These are phyloP conservation scores for Penicillium cinerascens DNA, from an alignment of 495 filamentous ascomycete genomes.

Conservation along the genomic window DNA sequence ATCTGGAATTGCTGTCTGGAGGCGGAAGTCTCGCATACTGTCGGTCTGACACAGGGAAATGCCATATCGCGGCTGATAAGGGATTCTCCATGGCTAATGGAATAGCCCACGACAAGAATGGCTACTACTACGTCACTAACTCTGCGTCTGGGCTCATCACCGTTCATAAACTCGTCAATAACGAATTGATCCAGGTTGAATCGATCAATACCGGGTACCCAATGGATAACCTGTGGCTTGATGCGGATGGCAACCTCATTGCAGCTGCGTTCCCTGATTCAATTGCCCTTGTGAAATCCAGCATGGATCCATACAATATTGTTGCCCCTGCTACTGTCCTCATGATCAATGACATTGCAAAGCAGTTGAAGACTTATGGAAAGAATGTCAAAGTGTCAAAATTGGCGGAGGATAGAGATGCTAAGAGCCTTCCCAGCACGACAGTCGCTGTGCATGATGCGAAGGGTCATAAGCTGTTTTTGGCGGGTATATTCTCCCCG, in stretches of 20 bases:
- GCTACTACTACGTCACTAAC: slow-evolving; percentile 32
- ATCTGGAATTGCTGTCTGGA: slow-evolving; percentile 10
- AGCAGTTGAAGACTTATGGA: too few relatives aligned
- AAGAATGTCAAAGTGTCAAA: too few relatives aligned
- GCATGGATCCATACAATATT: slow-evolving; percentile 6
- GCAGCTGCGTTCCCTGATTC: slow-evolving; percentile 28
- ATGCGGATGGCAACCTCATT: slow-evolving; percentile 34
- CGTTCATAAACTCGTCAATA: slow-evolving; percentile 21
- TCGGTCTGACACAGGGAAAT: slow-evolving; percentile 18
- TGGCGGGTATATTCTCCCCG: too few relatives aligned
- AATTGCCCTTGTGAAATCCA: slow-evolving; percentile 8
- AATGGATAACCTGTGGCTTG: slow-evolving; percentile 38
- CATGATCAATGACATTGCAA: too few relatives aligned
- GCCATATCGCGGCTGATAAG: slow-evolving; percentile 20
- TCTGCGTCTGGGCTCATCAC: slow-evolving; percentile 17
- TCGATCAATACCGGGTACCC: slow-evolving; percentile 23
- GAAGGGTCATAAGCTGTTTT: too few relatives aligned
- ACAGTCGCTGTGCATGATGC: too few relatives aligned
- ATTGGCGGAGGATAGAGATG: too few relatives aligned
- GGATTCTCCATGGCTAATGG: slow-evolving; percentile 32
- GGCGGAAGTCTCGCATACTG: slow-evolving; percentile 16
- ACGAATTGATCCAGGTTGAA: slow-evolving; percentile 20
- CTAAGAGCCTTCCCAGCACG: too few relatives aligned
- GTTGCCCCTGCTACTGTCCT: slow-evolving; percentile 11
- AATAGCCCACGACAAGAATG: slow-evolving; percentile 22